phyloP scores from a whole-genome alignment of 495 filamentous ascomycete species.

The Aspergillus affinis region DNA sequence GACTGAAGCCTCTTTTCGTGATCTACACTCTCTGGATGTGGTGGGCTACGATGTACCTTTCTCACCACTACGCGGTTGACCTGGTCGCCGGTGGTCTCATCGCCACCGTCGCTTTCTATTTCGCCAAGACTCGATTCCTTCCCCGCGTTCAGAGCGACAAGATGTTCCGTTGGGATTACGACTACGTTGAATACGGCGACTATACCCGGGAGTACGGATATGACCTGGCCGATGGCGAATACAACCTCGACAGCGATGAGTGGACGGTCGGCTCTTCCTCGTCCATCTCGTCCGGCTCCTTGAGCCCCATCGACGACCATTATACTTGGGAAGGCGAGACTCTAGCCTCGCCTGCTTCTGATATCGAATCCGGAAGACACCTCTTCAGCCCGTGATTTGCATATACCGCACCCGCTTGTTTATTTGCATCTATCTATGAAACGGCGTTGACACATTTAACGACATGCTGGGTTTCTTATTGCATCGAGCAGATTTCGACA shows the following conservation, averaged over 20 bases:
- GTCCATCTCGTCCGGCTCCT: constrained; percentile 61
- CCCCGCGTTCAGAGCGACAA: constrained; percentile 80
- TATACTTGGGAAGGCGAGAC: constrained; percentile 64
- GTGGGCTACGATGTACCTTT: constrained; percentile 99
- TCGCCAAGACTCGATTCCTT: constrained; percentile 75
- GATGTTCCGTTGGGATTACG: constrained; percentile 90
- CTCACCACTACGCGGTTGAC: constrained; percentile 94
- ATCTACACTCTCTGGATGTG: constrained; percentile 87
- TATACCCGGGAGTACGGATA: constrained; percentile 54
- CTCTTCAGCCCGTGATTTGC: constrained; percentile 25
- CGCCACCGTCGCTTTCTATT: constrained; percentile 76
- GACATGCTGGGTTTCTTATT: constrained; percentile 44
- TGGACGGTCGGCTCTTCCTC: constrained; percentile 76
- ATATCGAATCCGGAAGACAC: constrained; percentile 50
- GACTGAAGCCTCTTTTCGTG: constrained; percentile 70
- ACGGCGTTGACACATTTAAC: constrained; percentile 43
- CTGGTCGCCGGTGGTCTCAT: constrained; percentile 81
- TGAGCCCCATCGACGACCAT: constrained; percentile 61
- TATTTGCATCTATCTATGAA: constrained; percentile 30
- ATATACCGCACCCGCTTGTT: constrained; percentile 30
- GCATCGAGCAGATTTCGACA: constrained; percentile 50
- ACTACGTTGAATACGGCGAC: constrained; percentile 83
- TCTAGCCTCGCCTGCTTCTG: constrained; percentile 50
- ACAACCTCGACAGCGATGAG: constrained; percentile 64
- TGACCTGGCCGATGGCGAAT: constrained; percentile 55